phyloP scores from a whole-genome alignment of 1,139 yeast species.

The Wickerhamomyces sp. region DNA sequence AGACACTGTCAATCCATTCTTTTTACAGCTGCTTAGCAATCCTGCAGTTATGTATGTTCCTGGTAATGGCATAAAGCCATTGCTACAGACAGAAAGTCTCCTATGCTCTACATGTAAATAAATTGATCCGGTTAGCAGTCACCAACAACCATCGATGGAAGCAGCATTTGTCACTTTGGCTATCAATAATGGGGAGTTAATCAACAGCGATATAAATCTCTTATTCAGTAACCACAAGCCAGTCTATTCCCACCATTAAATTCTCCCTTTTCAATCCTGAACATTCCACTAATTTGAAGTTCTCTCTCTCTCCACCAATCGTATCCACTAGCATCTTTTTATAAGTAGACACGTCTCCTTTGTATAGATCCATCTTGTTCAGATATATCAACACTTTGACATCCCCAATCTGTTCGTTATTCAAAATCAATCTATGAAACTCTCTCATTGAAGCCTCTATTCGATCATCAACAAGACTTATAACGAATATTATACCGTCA shows the following conservation, averaged over 20 bases:
- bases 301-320: conserved; percentile 22
- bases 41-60: no score
- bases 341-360: conserved; percentile 23
- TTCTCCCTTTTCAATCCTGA: conserved; percentile 59
- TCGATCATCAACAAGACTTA: conserved; percentile 65
- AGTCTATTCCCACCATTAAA: conserved; percentile 40
- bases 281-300: conserved; percentile 39
- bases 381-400: conserved; percentile 51
- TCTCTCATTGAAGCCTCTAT: conserved; percentile 62
- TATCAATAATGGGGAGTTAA: no score
- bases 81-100: no score
- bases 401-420: conserved; percentile 67
- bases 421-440: conserved; percentile 47
- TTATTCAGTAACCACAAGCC: conserved; percentile 26
- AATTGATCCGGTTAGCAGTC: no score
- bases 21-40: no score
- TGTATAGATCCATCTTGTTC: conserved; percentile 53
- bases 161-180: no score
- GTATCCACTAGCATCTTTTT: conserved; percentile 20
- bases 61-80: no score
- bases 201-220: no score
- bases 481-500: conserved; percentile 87
- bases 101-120: no score
- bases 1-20: no score
- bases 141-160: no score